Conservation (phyloP, 805 yeast genomes). For the Suhomyces canberraensis region DNA sequence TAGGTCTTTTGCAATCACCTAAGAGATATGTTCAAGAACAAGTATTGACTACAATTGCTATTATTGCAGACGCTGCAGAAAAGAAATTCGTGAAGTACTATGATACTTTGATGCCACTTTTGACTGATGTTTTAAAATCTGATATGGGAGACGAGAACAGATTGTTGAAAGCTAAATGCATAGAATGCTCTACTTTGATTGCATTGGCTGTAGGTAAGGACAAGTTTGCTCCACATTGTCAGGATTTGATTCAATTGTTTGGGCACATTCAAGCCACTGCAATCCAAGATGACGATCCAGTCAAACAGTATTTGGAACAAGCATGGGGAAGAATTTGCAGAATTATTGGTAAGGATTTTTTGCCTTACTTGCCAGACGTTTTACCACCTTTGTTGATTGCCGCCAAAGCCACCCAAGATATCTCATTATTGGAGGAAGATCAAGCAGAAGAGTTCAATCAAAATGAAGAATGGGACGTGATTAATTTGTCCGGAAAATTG, state of each 20-base stretch:
- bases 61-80: constrained; percentile 95
- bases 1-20: constrained; percentile 76
- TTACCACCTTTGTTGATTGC: constrained; percentile 84
- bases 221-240: constrained; percentile 72
- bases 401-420: constrained; percentile 88
- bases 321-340: constrained; percentile 96
- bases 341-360: constrained; percentile 78
- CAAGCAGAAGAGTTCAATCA: constrained; percentile 77
- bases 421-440: constrained; percentile 83
- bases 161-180: constrained; percentile 83
- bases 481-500: constrained; percentile 85
- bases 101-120: constrained; percentile 88
- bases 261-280: constrained; percentile 64
- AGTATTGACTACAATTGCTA: constrained; percentile 92
- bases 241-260: constrained; percentile 68
- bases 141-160: constrained; percentile 79
- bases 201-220: constrained; percentile 95
- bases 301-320: constrained; percentile 80
- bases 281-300: constrained; percentile 77
- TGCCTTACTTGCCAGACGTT: constrained; percentile 79
- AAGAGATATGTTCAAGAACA: constrained; percentile 96
- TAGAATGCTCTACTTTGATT: constrained; percentile 92
- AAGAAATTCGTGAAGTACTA: constrained; percentile 84
- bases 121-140: constrained; percentile 72
- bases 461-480: constrained; percentile 94